phyloP scores from a whole-genome alignment of 2,329 filamentous ascomycete genomes.

The Clonostachys rosea region DNA sequence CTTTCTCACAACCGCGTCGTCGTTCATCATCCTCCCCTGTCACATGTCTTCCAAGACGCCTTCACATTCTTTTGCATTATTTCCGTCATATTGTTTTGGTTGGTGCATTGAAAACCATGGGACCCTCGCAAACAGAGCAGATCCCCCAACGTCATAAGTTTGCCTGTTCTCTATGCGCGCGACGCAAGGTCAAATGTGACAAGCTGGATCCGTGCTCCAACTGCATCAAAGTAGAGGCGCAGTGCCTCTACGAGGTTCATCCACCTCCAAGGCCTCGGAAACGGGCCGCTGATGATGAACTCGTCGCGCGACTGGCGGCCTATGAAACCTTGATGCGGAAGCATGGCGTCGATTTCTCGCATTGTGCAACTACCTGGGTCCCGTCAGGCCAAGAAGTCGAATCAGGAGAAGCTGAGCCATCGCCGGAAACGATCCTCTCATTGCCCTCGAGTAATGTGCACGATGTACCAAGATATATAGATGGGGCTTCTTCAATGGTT shows the following conservation, averaged over 20 bases:
- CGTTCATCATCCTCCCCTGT: not conserved
- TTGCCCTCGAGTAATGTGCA: fast-evolving
- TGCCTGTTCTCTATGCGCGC: not conserved
- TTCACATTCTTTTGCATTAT: too few species aligned
- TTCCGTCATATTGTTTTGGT: too few species aligned
- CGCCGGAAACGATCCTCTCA: not conserved
- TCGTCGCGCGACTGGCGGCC: slow-evolving; percentile 10
- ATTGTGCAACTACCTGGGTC: slow-evolving; percentile 15
- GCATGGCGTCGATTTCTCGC: slow-evolving; percentile 12
- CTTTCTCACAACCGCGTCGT: not conserved
- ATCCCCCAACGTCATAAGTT: not conserved
- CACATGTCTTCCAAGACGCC: not conserved
- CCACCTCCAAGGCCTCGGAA: slow-evolving; percentile 13
- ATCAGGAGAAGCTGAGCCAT: not conserved
- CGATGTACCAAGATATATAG: too few species aligned
- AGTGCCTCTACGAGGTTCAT: slow-evolving; percentile 15
- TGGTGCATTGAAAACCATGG: too few species aligned
- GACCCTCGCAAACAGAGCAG: not conserved
- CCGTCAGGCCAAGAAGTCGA: slow-evolving; percentile 5
- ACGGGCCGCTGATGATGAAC: slow-evolving; percentile 15
- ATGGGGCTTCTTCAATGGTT: too few species aligned
- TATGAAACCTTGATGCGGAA: slow-evolving; percentile 20
- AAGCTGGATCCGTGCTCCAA: not conserved
- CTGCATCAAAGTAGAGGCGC: slow-evolving; percentile 1
- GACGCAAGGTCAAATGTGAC: slow-evolving; percentile 1